These are phyloP conservation scores for Saccharomyces hybrid DNA, from an alignment of 1,139 yeast genomes.

Conservation along the genomic window DNA sequence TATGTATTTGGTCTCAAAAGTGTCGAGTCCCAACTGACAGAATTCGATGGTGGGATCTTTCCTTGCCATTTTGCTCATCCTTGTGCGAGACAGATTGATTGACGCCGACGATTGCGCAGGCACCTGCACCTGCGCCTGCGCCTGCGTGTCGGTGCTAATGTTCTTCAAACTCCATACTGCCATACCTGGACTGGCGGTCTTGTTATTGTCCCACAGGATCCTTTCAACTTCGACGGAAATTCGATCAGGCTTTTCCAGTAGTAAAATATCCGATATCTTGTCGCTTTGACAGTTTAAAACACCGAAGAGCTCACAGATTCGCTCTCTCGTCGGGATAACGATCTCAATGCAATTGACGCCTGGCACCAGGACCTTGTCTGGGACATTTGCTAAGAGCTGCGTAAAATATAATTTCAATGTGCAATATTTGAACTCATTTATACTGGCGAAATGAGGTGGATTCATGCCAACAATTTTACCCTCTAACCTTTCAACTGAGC, in stretches of 20 bases:
- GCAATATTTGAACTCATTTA: not conserved
- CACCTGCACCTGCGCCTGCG: not conserved
- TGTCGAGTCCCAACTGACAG: constrained; percentile 9
- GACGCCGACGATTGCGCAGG: not conserved
- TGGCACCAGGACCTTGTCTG: not conserved
- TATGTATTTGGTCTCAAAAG: constrained; percentile 11
- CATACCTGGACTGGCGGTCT: not conserved
- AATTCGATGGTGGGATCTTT: constrained; percentile 13
- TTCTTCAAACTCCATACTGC: not conserved
- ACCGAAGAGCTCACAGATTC: not conserved
- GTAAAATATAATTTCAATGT: not conserved
- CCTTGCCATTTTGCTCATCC: not conserved
- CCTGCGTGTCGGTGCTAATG: not conserved
- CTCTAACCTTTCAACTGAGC: not conserved
- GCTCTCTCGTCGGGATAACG: not conserved
- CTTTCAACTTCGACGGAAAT: not conserved
- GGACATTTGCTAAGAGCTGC: not conserved
- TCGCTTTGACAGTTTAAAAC: not conserved
- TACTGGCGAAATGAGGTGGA: not conserved
- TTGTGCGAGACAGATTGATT: not conserved
- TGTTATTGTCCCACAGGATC: not conserved
- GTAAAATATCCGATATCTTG: not conserved
- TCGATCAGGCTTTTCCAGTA: not conserved
- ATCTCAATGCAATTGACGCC: not conserved
- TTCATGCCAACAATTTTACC: not conserved